phyloP scores from a whole-genome alignment of 192 early-diverging fungal species.

The Phycomyces nitens region DNA sequence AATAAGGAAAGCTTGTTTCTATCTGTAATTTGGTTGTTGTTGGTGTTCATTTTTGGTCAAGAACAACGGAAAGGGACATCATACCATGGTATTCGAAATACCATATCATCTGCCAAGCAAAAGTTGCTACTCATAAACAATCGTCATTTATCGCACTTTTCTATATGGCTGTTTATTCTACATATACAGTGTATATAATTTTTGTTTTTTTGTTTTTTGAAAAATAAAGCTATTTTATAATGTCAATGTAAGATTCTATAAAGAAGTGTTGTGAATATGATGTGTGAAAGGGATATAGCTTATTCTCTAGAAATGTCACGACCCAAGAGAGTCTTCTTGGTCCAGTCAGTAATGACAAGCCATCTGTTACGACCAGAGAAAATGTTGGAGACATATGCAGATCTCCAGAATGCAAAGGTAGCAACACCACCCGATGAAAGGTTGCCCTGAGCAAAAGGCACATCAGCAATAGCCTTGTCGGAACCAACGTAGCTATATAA shows the following conservation, averaged over 20 bases:
- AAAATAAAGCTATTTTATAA: no score
- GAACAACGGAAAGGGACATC: no score
- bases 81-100: no score
- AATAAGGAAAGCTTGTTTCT: slow-evolving; percentile 5
- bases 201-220: no score
- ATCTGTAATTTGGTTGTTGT: not conserved
- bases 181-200: no score
- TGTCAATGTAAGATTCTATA: not conserved
- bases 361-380: slow-evolving; percentile 81
- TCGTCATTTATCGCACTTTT: no score
- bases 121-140: no score
- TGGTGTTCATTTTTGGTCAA: not conserved
- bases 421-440: slow-evolving; percentile 62
- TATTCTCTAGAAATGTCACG: slow-evolving; percentile 91
- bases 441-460: slow-evolving; percentile 73
- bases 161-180: no score
- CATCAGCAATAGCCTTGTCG: slow-evolving; percentile 93
- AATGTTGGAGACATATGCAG: slow-evolving; percentile 71
- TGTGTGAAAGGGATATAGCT: not conserved
- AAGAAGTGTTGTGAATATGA: not conserved
- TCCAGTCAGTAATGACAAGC: slow-evolving; percentile 87
- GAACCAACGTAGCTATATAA: slow-evolving; percentile 70
- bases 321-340: slow-evolving; percentile 86
- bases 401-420: slow-evolving; percentile 77
- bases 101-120: no score